phyloP scores from a whole-genome alignment of 331 rosid genomes.

The Malus hybrid region DNA sequence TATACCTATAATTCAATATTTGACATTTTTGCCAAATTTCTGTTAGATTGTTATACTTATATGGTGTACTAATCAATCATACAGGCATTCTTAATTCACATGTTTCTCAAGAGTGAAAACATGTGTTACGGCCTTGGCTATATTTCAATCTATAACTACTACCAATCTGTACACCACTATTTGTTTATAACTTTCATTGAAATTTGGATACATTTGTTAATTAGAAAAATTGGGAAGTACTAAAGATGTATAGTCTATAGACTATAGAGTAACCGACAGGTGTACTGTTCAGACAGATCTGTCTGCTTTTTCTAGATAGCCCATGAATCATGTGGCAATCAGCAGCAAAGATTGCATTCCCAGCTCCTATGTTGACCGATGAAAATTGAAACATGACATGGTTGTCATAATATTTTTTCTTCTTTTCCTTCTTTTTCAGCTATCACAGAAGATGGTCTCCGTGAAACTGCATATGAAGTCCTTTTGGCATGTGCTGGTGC shows the following conservation, averaged over 20 bases:
- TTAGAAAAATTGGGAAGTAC: neutral
- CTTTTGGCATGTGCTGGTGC: conserved; percentile 99
- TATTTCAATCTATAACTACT: neutral
- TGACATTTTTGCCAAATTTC: neutral
- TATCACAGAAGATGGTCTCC: conserved; percentile 78
- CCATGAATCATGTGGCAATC: neutral
- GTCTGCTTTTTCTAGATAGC: neutral
- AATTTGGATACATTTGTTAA: neutral
- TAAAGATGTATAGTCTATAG: neutral
- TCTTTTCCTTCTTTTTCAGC: conserved; percentile 44
- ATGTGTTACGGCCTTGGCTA: neutral
- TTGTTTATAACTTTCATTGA: neutral
- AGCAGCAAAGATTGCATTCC: neutral
- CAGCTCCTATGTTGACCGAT: neutral
- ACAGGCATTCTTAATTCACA: neutral
- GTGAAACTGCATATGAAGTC: conserved; percentile 89
- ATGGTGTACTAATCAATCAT: neutral
- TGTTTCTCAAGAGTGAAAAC: neutral
- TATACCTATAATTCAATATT: neutral
- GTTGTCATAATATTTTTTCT: conserved; percentile 5
- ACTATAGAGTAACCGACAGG: neutral
- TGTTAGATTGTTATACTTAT: neutral
- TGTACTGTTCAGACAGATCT: neutral
- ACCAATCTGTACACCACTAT: neutral
- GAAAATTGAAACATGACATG: neutral